Evolutionary conservation across 2,329 filamentous ascomycete species (phyloP), one percentile per base, ranked within the genome.

Genomic region (Dryadomyces quercus-mongolicae): DNA sequence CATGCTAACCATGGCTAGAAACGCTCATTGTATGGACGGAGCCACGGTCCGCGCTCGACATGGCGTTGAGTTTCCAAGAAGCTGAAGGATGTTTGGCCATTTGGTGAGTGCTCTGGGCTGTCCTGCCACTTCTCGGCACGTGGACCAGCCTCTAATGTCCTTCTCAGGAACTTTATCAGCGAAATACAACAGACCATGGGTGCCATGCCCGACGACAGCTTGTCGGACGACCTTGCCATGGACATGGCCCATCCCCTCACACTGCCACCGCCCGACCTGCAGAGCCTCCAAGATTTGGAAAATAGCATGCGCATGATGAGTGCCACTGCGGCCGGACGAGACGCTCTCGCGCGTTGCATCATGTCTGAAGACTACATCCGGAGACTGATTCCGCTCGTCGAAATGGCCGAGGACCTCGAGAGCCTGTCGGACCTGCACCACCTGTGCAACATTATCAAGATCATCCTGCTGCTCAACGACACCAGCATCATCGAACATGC

Each of bases 21-120:
- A 98, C 93, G 3, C 80, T 98, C 57, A 97, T 98, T 58, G 91
- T 98, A 57, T 98, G 93, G 93, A 96, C 92, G 43, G 93, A 97
- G 67, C 81, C 83, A 4, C 70, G 67, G 56, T 93, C 84, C 71
- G 86, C 86, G 56, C 83, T 91, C 54, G 93, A 98, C 67, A 97
- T 98, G 93, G 93, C 93, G 46, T 78, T 98, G 59, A 96, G 91
- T 67, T 98, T 98, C 65, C 93, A 98, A 69, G 93, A 98, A 72
- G 86, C 91, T 2, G 93, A 97, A 61, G 93, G 92, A 48, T 98
- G 93, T 70, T 82, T 87, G 20, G 77, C 84, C 59, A 95, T 98
- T 68, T 98, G 93, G 93, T 94, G 64, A 67, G 73, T 42, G 34
- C 22, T 5, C 31, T 2, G 20, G 38, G 20, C 34, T 20, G 49